Evolutionary conservation across 1,284 basidiomycete genomes (phyloP).

Genomic region (Somion occarium): DNA sequence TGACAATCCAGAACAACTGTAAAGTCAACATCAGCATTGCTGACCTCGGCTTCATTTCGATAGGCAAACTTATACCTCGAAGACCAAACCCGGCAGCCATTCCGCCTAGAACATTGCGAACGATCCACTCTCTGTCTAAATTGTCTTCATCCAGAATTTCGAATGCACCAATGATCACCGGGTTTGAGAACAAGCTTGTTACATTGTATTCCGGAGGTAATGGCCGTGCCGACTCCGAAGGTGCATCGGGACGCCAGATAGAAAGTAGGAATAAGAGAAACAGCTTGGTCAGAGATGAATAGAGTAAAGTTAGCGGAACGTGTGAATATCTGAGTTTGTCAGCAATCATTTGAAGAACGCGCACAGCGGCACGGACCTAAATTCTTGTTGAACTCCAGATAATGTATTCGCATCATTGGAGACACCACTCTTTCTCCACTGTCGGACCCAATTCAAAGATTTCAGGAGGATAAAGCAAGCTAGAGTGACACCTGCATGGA

Average conservation of each 20-base stretch:
- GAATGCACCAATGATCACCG: conserved; percentile 35
- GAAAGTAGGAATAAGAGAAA: conserved; percentile 80
- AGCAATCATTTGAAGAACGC: not conserved
- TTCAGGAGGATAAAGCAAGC: conserved; percentile 50
- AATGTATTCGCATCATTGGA: not conserved
- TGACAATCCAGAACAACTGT: conserved; percentile 72
- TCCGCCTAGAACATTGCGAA: conserved; percentile 79
- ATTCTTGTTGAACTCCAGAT: conserved; percentile 59
- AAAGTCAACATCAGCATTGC: not conserved
- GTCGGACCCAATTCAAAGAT: conserved; percentile 31
- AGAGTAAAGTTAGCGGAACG: conserved; percentile 77
- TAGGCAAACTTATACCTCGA: conserved; percentile 35
- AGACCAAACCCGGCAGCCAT: conserved; percentile 76
- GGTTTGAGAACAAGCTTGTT: conserved; percentile 22
- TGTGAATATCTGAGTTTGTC: conserved; percentile 53
- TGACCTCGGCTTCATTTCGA: not conserved
- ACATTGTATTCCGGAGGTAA: conserved; percentile 18
- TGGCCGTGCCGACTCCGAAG: conserved; percentile 10
- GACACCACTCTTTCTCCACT: not conserved
- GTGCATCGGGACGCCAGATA: conserved; percentile 67
- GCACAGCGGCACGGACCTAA: conserved; percentile 35
- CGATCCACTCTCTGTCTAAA: conserved; percentile 80
- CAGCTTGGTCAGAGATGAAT: conserved; percentile 84
- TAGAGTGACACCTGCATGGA: conserved; percentile 61
- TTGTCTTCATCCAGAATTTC: conserved; percentile 59